Evolutionary conservation across 345 rosid genomes (phyloP).

Genomic region (Iberis pinnata): DNA sequence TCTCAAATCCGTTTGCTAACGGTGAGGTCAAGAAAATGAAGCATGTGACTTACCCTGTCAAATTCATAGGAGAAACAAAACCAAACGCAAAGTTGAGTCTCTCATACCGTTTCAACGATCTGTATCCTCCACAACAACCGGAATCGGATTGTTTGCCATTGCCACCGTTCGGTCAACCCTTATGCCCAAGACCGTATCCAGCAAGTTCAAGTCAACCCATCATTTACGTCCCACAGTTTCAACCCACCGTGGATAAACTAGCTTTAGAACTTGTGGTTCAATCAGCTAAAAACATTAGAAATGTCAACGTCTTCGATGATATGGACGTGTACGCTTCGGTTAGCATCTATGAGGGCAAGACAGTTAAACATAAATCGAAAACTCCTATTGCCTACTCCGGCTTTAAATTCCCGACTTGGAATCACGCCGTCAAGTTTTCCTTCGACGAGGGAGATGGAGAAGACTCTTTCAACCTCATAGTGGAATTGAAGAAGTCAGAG

Average conservation of each 20-base stretch:
- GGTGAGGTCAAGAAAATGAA: conserved; percentile 30
- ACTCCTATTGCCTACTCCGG: conserved; percentile 30
- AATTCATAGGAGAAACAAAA: conserved; percentile 28
- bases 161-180: background rate
- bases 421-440: conserved; percentile 44
- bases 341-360: conserved; percentile 39
- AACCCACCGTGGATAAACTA: conserved; percentile 36
- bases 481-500: conserved; percentile 47
- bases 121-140: conserved; percentile 4
- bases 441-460: conserved; percentile 30
- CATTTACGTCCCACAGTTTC: no score
- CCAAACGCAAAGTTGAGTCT: conserved; percentile 51
- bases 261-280: conserved; percentile 43
- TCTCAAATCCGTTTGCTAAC: conserved; percentile 23
- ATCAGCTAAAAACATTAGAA: conserved; percentile 44
- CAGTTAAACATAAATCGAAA: conserved; percentile 30
- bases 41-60: conserved; percentile 42
- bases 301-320: conserved; percentile 44
- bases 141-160: no score
- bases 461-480: conserved; percentile 34
- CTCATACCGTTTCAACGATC: conserved; percentile 41
- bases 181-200: background rate
- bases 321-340: conserved; percentile 63
- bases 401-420: conserved; percentile 53
- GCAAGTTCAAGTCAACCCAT: background rate